phyloP scores from a whole-genome alignment of 352 stramenopile species.

The Poterioochromonas sp. region DNA sequence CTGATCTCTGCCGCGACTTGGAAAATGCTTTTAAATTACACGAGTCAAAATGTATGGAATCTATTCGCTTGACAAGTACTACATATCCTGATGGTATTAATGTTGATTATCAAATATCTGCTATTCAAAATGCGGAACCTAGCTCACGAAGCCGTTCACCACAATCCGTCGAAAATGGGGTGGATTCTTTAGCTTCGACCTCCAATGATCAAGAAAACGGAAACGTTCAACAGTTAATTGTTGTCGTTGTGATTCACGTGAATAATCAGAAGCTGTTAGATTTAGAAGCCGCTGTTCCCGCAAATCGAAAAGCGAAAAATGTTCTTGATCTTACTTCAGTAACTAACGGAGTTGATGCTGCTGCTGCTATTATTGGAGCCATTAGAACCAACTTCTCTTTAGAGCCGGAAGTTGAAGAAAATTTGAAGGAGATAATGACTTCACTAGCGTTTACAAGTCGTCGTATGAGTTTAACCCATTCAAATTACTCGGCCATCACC shows the following conservation, averaged over 20 bases:
- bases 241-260: background rate
- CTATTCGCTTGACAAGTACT: background rate
- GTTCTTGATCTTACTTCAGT: background rate
- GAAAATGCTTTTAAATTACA: background rate
- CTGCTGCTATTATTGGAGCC: background rate
- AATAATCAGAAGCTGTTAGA: background rate
- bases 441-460: background rate
- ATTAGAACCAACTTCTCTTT: background rate
- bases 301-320: background rate
- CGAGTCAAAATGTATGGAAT: background rate
- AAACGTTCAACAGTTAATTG: background rate
- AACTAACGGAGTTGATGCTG: background rate
- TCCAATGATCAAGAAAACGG: background rate
- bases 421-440: background rate
- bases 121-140: background rate
- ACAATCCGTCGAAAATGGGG: background rate
- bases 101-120: slow-evolving; percentile 9
- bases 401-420: background rate
- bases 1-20: background rate
- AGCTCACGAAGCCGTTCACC: background rate
- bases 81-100: slow-evolving; percentile 14
- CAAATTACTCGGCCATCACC: background rate
- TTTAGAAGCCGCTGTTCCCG: background rate
- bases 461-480: slow-evolving; percentile 2
- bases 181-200: background rate